Percentiles rank a stretch among this genome's conserved stretches.
These are phyloP conservation scores for Ophiostoma piceae DNA, from an alignment of 2,329 filamentous ascomycete species.

Conservation along the genomic window DNA sequence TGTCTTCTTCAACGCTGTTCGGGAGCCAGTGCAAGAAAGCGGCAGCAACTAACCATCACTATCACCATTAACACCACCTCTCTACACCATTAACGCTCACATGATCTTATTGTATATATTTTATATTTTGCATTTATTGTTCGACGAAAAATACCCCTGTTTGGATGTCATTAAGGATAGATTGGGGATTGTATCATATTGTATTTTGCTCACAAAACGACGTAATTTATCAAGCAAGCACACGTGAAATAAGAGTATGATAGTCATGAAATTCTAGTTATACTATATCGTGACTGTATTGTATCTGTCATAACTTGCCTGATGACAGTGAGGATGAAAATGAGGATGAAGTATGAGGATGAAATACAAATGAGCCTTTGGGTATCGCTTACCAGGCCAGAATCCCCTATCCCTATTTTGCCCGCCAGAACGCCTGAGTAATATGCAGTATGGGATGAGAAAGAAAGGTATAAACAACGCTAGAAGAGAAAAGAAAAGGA, in stretches of 20 bases:
- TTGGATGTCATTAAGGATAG: neutral
- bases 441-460: neutral
- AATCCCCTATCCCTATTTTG: neutral
- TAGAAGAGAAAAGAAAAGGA: neutral
- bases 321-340: neutral
- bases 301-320: neutral
- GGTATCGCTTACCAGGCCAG: constrained; percentile 7
- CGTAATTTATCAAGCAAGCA: too few relatives aligned
- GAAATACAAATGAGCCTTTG: neutral
- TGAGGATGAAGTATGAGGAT: neutral
- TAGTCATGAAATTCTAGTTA: neutral
- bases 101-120: neutral
- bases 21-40: neutral
- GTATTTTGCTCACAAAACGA: neutral
- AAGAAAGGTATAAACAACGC: constrained; percentile 2
- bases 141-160: neutral
- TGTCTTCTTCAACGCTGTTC: constrained; percentile 15
- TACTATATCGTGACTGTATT: neutral
- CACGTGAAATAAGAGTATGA: too few relatives aligned
- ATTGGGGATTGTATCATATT: neutral
- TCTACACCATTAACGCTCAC: neutral
- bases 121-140: neutral
- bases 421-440: neutral
- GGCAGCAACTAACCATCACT: neutral
- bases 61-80: neutral